These are phyloP conservation scores for Murraya koenigii DNA, from an alignment of 345 rosid species.

Conservation along the genomic window DNA sequence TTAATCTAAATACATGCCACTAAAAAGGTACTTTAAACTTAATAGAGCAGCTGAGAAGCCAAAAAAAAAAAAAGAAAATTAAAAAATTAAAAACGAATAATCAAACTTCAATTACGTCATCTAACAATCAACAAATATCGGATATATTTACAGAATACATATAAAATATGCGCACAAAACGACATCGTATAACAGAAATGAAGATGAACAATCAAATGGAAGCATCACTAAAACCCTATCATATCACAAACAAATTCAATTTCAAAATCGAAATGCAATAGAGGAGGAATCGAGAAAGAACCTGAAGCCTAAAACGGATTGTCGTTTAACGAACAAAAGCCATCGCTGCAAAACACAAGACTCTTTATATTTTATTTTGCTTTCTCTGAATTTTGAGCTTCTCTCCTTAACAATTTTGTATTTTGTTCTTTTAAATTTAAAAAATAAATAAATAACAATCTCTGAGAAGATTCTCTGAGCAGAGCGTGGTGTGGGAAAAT, in stretches of 20 bases:
- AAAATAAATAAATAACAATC: background rate
- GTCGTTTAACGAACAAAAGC: background rate
- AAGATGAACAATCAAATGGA: background rate
- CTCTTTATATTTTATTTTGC: background rate
- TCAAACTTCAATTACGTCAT: background rate
- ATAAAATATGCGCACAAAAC: background rate
- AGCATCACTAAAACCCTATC: background rate
- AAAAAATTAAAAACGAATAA: background rate
- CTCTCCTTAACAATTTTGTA: background rate
- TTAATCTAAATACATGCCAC: background rate
- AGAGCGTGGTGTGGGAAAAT: background rate
- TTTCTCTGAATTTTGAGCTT: background rate
- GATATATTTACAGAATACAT: background rate
- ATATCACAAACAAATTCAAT: background rate
- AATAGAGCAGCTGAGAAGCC: constrained; percentile 6
- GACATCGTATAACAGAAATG: background rate
- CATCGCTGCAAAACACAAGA: background rate
- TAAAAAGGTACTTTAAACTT: background rate
- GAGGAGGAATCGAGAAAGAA: background rate
- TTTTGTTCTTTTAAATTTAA: background rate
- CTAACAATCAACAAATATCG: background rate
- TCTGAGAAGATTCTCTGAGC: background rate
- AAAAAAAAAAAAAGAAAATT: background rate
- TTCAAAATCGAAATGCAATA: background rate
- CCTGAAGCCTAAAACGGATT: constrained; percentile 4